Percentiles rank a stretch among this genome's conserved stretches.
These are phyloP conservation scores for Aspergillus novoparasiticus DNA, from an alignment of 2,329 filamentous ascomycete genomes.

Conservation along the genomic window DNA sequence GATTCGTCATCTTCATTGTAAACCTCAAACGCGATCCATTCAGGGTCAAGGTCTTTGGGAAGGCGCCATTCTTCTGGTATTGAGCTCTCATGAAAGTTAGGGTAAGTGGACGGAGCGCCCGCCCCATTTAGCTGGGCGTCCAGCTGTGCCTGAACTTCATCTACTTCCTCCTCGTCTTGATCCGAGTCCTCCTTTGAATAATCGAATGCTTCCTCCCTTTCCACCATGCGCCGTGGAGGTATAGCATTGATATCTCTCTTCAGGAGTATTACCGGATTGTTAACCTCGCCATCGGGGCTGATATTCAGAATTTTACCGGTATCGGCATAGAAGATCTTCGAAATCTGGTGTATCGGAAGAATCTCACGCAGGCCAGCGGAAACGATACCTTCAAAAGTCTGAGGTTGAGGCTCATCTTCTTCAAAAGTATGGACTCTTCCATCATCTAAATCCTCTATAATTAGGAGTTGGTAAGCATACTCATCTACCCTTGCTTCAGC, in stretches of 20 bases:
- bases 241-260: constrained; percentile 70
- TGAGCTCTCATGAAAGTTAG: constrained; percentile 32
- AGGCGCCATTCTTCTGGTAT: constrained; percentile 58
- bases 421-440: constrained; percentile 69
- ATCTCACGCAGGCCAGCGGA: constrained; percentile 67
- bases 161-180: constrained; percentile 37
- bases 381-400: constrained; percentile 61
- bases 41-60: constrained; percentile 76
- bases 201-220: constrained; percentile 44
- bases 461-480: constrained; percentile 78
- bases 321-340: constrained; percentile 92
- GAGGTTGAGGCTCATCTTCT: constrained; percentile 58
- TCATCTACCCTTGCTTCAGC: constrained; percentile 56
- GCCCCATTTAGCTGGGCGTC: constrained; percentile 40
- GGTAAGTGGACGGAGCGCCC: not conserved
- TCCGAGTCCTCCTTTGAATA: constrained; percentile 30
- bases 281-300: constrained; percentile 66
- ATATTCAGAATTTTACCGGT: constrained; percentile 89
- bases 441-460: constrained; percentile 81
- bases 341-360: constrained; percentile 72
- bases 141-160: constrained; percentile 44
- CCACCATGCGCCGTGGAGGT: constrained; percentile 62
- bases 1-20: constrained; percentile 66
- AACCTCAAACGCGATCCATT: constrained; percentile 91
- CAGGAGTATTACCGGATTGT: constrained; percentile 72